Conservation (phyloP, 1,139 yeast species). For the Eremothecium cymbalariae region DNA sequence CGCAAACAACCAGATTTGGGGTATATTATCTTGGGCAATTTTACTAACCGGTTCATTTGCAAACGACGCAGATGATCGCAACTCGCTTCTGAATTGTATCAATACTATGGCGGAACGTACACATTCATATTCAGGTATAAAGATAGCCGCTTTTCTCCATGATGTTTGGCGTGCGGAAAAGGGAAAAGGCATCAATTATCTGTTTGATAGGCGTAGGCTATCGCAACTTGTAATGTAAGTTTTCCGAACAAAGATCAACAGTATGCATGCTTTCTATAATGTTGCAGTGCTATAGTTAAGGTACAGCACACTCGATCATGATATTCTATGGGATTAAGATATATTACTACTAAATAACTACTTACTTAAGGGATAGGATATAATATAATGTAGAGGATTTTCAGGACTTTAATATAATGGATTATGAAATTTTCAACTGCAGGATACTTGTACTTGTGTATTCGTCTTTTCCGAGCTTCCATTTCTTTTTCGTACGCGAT, state of each 20-base stretch:
- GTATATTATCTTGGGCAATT: slow-evolving; percentile 14
- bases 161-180: slow-evolving; percentile 12
- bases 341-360: no score
- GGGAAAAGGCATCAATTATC: slow-evolving; percentile 6
- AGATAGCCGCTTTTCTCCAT: slow-evolving; percentile 13
- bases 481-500: no score
- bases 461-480: no score
- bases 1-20: slow-evolving; percentile 13
- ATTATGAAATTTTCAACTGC: no score
- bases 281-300: no score
- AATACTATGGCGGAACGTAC: slow-evolving; percentile 14
- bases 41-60: slow-evolving; percentile 13
- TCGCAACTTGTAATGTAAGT: slow-evolving; percentile 11
- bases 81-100: slow-evolving; percentile 9
- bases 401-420: no score
- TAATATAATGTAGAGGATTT: no score
- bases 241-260: not conserved
- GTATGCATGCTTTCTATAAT: no score
- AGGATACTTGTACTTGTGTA: no score
- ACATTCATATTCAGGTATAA: slow-evolving; percentile 15
- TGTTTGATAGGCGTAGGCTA: slow-evolving; percentile 11
- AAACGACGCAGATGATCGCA: slow-evolving; percentile 10
- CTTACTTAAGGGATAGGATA: no score
- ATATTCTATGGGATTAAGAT: no score
- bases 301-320: no score